Percentiles rank a stretch among this genome's conserved stretches.
These are phyloP conservation scores for Ehretia macrophylla DNA, from an alignment of 257 asterid genomes.

Conservation along the genomic window DNA sequence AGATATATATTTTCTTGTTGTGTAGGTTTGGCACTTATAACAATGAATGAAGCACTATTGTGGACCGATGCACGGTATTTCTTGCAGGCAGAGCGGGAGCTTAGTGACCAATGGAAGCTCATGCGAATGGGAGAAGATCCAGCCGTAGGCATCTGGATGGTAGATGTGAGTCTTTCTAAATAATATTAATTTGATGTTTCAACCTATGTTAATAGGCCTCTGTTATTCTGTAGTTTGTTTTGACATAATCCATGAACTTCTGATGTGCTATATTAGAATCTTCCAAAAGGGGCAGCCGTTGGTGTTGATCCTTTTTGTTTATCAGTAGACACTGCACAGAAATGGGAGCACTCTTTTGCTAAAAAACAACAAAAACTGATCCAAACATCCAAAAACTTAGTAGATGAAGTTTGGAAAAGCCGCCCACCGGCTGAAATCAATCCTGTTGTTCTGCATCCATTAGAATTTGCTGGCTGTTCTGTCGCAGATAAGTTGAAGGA, in stretches of 20 bases:
- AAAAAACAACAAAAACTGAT: slow-evolving; percentile 75
- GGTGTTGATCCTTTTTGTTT: slow-evolving; percentile 97
- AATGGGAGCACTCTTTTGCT: slow-evolving; percentile 72
- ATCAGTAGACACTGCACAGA: slow-evolving; percentile 86
- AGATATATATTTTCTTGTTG: not conserved
- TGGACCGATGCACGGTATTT: slow-evolving; percentile 98
- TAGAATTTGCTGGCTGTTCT: slow-evolving; percentile 74
- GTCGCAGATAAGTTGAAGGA: slow-evolving; percentile 77
- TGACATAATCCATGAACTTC: no score
- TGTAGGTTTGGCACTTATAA: slow-evolving; percentile 84
- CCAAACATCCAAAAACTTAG: slow-evolving; percentile 64
- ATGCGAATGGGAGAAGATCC: slow-evolving; percentile 93
- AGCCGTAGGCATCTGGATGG: slow-evolving; percentile 78
- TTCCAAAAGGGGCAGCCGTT: slow-evolving; percentile 63
- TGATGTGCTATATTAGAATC: slow-evolving; percentile 49
- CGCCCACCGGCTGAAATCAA: slow-evolving; percentile 66
- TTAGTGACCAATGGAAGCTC: slow-evolving; percentile 83
- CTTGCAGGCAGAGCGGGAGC: slow-evolving; percentile 86
- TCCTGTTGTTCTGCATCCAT: slow-evolving; percentile 68
- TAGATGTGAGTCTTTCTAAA: slow-evolving; percentile 52
- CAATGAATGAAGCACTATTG: slow-evolving; percentile 70
- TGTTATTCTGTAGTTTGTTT: no score
- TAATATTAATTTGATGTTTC: not conserved
- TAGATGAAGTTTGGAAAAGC: slow-evolving; percentile 86
- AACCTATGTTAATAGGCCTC: not conserved